phyloP scores from a whole-genome alignment of 805 yeast genomes.

The Candida khao-thaluensis region DNA sequence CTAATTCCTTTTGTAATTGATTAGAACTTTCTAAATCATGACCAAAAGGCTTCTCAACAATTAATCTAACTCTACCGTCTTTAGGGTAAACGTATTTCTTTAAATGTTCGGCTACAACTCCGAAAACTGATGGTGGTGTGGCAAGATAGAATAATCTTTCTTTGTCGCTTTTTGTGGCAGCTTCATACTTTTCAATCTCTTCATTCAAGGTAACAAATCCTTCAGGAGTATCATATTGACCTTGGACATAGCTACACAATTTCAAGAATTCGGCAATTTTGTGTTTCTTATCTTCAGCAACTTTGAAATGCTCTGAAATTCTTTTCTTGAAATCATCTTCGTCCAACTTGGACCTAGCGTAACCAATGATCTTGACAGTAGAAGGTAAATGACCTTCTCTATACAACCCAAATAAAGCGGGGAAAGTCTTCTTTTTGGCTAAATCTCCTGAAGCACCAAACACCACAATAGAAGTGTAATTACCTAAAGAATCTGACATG shows the following conservation, averaged over 20 bases:
- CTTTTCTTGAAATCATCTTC: constrained; percentile 67
- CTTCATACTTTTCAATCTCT: constrained; percentile 60
- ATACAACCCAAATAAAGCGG: constrained; percentile 71
- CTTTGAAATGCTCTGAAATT: constrained; percentile 59
- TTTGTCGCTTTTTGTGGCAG: constrained; percentile 42
- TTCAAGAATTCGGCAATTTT: constrained; percentile 63
- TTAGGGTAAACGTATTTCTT: constrained; percentile 65
- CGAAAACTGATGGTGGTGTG: constrained; percentile 90
- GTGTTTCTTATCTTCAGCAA: constrained; percentile 41
- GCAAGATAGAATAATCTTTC: constrained; percentile 92
- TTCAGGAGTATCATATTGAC: constrained; percentile 76
- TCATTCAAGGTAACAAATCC: constrained; percentile 64
- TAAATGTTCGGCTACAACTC: constrained; percentile 70
- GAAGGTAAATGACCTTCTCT: constrained; percentile 70
- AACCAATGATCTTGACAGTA: constrained; percentile 77
- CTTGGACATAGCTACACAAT: constrained; percentile 66
- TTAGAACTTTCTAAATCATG: constrained; percentile 80
- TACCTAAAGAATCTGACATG: constrained; percentile 47
- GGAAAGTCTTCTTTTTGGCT: constrained; percentile 93
- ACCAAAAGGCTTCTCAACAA: constrained; percentile 97
- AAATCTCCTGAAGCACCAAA: constrained; percentile 96
- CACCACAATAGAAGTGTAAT: constrained; percentile 71
- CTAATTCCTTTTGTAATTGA: constrained; percentile 69
- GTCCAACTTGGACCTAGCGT: constrained; percentile 79
- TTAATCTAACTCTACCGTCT: constrained; percentile 70